phyloP scores from a whole-genome alignment of 805 yeast genomes.

The Saturnispora sekii region DNA sequence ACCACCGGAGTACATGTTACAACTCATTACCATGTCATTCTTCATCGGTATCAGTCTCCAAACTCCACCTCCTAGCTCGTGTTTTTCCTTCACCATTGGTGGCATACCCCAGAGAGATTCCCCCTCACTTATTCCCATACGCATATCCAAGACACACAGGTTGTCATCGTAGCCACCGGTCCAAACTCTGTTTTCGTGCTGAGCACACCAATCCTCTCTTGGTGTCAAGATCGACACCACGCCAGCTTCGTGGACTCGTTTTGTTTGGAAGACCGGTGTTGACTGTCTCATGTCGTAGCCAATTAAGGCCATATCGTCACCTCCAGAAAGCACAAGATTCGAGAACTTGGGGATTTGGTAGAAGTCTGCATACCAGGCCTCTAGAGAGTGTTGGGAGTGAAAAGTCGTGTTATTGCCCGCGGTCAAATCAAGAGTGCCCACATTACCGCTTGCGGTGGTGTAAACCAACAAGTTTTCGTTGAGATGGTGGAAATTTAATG shows the following conservation, averaged over 20 bases:
- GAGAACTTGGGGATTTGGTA: constrained; percentile 44
- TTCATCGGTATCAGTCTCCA: constrained; percentile 71
- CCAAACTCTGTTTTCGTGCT: constrained; percentile 42
- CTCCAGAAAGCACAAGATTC: constrained; percentile 71
- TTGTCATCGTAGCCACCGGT: constrained; percentile 92
- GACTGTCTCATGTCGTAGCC: constrained; percentile 58
- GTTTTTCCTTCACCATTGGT: constrained; percentile 37
- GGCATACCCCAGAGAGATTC: constrained; percentile 32
- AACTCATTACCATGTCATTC: constrained; percentile 49
- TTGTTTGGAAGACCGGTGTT: constrained; percentile 28
- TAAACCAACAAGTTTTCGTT: constrained; percentile 33
- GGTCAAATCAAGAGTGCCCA: constrained; percentile 30
- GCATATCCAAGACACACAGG: constrained; percentile 57
- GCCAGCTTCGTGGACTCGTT: constrained; percentile 79
- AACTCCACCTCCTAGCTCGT: constrained; percentile 83
- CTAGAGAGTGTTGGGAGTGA: constrained; percentile 48
- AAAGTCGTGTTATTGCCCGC: constrained; percentile 15
- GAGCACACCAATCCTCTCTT: constrained; percentile 32
- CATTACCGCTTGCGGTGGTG: constrained; percentile 63
- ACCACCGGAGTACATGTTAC: constrained; percentile 97
- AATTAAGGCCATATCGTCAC: constrained; percentile 72
- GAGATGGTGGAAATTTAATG: constrained; percentile 47
- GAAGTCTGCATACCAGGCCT: constrained; percentile 83
- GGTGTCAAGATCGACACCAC: constrained; percentile 70
- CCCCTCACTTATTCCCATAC: constrained; percentile 31